Percentiles rank a stretch among this genome's conserved stretches.
Conservation (phyloP, 2,329 filamentous ascomycete genomes). For the Colletotrichum cordylinicola region DNA sequence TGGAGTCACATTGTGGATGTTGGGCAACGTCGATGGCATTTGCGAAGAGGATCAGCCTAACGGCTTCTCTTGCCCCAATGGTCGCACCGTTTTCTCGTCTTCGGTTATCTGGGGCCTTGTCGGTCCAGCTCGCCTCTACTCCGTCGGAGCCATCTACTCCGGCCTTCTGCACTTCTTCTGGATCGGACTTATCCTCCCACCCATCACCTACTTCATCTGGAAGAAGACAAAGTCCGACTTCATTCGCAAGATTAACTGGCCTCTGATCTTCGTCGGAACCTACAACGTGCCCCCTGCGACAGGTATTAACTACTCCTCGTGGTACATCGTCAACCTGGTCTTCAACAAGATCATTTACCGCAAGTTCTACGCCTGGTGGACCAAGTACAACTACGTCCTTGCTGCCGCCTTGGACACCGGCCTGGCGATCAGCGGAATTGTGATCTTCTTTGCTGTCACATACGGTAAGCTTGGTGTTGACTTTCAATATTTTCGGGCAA, state of each 20-base stretch:
- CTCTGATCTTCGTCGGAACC: conserved; percentile 57
- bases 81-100: conserved; percentile 66
- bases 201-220: conserved; percentile 53
- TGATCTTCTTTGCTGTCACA: conserved; percentile 49
- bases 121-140: conserved; percentile 41
- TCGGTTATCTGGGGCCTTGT: conserved; percentile 68
- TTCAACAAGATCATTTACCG: conserved; percentile 61
- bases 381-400: conserved; percentile 62
- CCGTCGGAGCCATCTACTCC: conserved; percentile 48
- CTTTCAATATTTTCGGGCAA: conserved; percentile 26
- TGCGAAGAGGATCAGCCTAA: conserved; percentile 54
- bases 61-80: conserved; percentile 61
- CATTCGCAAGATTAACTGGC: conserved; percentile 56
- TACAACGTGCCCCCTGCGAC: conserved; percentile 60
- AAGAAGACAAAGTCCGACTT: conserved; percentile 49
- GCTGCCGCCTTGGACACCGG: conserved; percentile 64
- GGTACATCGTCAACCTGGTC: conserved; percentile 58
- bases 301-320: conserved; percentile 58
- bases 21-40: conserved; percentile 54
- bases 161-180: conserved; percentile 59
- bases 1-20: conserved; percentile 34
- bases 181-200: conserved; percentile 53
- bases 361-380: conserved; percentile 62
- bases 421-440: conserved; percentile 58
- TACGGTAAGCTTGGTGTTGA: conserved; percentile 43